Evolutionary conservation across 1,139 yeast species (phyloP).

Genomic region (Blastobotrys ciferrii): DNA sequence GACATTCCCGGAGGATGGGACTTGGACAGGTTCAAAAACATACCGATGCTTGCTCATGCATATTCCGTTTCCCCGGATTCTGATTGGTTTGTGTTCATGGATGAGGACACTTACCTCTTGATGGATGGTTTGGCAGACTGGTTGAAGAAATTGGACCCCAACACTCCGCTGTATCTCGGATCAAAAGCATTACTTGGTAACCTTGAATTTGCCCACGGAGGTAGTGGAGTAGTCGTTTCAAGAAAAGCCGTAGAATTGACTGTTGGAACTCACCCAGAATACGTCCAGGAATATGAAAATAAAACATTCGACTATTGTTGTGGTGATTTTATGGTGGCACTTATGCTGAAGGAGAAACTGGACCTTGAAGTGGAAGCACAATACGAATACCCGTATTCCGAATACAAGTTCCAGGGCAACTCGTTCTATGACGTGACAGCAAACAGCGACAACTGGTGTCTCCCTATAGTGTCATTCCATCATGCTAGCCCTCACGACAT

Average conservation of each 20-base stretch:
- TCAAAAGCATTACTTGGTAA: slow-evolving; percentile 29
- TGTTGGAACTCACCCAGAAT: slow-evolving; percentile 30
- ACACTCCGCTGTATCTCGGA: slow-evolving; percentile 35
- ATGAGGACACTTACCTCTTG: slow-evolving; percentile 38
- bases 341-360: slow-evolving; percentile 22
- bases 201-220: slow-evolving; percentile 40
- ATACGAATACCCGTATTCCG: slow-evolving; percentile 26
- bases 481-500: slow-evolving; percentile 36
- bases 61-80: slow-evolving; percentile 30
- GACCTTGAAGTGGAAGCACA: slow-evolving; percentile 22
- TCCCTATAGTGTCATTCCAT: slow-evolving; percentile 38
- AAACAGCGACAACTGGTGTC: slow-evolving; percentile 31
- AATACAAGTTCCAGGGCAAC: slow-evolving; percentile 36
- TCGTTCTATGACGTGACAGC: slow-evolving; percentile 24
- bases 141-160: slow-evolving; percentile 28
- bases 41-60: slow-evolving; percentile 41
- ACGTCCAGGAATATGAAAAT: slow-evolving; percentile 29
- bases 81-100: slow-evolving; percentile 41
- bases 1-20: slow-evolving; percentile 35
- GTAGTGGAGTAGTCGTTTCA: slow-evolving; percentile 39
- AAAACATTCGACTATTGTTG: slow-evolving; percentile 33
- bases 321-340: slow-evolving; percentile 40
- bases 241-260: slow-evolving; percentile 32
- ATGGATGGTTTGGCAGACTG: slow-evolving; percentile 31
- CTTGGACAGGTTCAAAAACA: slow-evolving; percentile 39